phyloP scores from a whole-genome alignment of 1,284 basidiomycete species.

The Dichomitus squalens region DNA sequence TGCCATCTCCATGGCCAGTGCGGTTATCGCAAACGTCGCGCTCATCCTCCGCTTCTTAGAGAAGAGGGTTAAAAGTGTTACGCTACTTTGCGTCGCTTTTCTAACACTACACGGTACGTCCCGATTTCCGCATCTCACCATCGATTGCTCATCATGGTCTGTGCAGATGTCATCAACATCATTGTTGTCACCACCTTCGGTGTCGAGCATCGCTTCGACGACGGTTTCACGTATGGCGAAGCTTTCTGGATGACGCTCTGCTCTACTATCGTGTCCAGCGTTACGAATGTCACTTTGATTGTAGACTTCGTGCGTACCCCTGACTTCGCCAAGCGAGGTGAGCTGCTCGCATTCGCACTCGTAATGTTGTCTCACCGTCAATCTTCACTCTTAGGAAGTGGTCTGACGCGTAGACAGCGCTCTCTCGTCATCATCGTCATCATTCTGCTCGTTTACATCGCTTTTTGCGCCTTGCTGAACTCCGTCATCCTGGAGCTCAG shows the following conservation, averaged over 20 bases:
- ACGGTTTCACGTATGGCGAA: constrained; percentile 73
- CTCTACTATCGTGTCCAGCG: constrained; percentile 67
- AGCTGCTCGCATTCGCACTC: constrained; percentile 20
- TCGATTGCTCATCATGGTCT: background rate
- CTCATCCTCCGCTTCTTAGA: constrained; percentile 77
- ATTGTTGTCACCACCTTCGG: constrained; percentile 66
- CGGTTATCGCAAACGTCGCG: constrained; percentile 68
- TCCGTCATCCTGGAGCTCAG: constrained; percentile 58
- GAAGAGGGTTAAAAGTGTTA: constrained; percentile 60
- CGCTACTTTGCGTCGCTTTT: constrained; percentile 62
- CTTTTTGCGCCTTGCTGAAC: constrained; percentile 64
- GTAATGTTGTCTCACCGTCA: background rate
- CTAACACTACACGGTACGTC: constrained; percentile 67
- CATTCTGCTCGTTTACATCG: constrained; percentile 72
- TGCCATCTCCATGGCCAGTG: constrained; percentile 69
- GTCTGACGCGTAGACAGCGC: constrained; percentile 80
- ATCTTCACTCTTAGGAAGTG: constrained; percentile 49
- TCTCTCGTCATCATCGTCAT: constrained; percentile 80
- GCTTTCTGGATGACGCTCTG: constrained; percentile 84
- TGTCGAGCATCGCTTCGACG: constrained; percentile 62
- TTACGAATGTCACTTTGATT: constrained; percentile 73
- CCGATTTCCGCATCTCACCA: background rate
- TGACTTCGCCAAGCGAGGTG: constrained; percentile 71
- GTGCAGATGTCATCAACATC: constrained; percentile 72
- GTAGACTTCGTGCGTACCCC: constrained; percentile 61